Evolutionary conservation across 1,284 basidiomycete species (phyloP), one percentile per base, ranked within the genome.

Genomic region (Neolentinus lepideus): DNA sequence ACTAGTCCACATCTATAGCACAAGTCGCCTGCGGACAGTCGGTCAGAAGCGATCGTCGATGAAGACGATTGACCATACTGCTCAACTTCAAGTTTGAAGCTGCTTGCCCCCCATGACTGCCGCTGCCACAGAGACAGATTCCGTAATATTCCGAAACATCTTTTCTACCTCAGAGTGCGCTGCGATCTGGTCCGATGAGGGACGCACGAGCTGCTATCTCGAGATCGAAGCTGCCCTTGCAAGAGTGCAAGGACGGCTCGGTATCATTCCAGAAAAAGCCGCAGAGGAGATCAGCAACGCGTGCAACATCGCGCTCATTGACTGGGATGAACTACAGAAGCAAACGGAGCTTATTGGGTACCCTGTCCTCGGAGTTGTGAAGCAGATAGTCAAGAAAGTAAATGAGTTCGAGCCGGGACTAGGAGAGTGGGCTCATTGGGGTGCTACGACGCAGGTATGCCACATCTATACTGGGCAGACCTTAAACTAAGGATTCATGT

Each of bases 371-470:
- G 73, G 72, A 31, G 56, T 77, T 16, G 72, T 75, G 12, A 73
- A 71, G 55, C 73, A 74, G 53, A 63, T 77, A 29, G 75, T 76
- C 1, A 65, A 61, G 14, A 56, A 62, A 46, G 73, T 71, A 14
- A 75, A 75, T 54, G 52, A 58, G 33, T 63, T 63, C 2, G 60
- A 67, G 50, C 64, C 64, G 38, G 69, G 73, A 24, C 58, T 73
- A 2, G 75, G 75, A 47, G 75, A 76, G 59, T 75, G 75, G 72
- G 65, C 66, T 22, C 75, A 77, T 59, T 77, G 73, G 62, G 76
- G 75, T 43, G 72, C 73, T 11, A 76, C 75, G 4, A 76, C 76
- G 10, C 76, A 77, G 68, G 75, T 75, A 54, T 52, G 61, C 56
- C 22, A 19, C 46, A 12, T 31, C 12, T 12, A 31, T n/a, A n/a